A percentile compares a stretch with the other conserved stretches of the same genome.
Evolutionary conservation across 371 early-diverging fungal genomes (phyloP).

Genomic region (Funneliformis caledonium): DNA sequence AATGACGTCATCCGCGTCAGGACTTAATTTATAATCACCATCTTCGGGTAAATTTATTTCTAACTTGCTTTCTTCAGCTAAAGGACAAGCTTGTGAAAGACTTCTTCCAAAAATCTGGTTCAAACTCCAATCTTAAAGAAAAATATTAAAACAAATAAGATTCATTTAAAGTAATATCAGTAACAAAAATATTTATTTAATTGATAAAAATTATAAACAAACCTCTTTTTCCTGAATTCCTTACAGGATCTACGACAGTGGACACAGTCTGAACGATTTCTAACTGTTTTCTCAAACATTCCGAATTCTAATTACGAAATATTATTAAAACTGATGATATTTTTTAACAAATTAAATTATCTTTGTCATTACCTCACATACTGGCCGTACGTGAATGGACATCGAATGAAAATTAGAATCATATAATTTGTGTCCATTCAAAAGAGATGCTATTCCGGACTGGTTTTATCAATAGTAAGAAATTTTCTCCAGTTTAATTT

Average conservation of each 20-base stretch:
- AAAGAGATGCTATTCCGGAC: conserved; percentile 83
- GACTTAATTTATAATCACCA: conserved; percentile 51
- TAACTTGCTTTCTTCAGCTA: conserved; percentile 64
- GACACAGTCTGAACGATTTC: conserved; percentile 69
- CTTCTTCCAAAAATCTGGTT: conserved; percentile 66
- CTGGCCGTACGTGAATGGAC: conserved; percentile 68
- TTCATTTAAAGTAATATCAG: neutral
- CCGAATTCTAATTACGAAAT: neutral
- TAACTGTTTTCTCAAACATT: conserved; percentile 12
- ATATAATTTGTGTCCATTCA: conserved; percentile 89
- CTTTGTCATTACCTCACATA: conserved; percentile 53
- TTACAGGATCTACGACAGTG: conserved; percentile 75
- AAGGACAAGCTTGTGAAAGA: conserved; percentile 63
- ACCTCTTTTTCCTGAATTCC: conserved; percentile 62
- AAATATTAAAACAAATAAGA: neutral
- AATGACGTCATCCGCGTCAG: conserved; percentile 35
- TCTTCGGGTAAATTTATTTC: conserved; percentile 51
- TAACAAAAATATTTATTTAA: neutral
- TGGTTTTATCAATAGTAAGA: conserved; percentile 36
- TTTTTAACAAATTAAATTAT: neutral
- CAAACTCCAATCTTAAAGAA: conserved; percentile 70
- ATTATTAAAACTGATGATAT: neutral
- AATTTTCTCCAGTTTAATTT: neutral
- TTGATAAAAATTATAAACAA: neutral
- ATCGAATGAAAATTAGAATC: conserved; percentile 91